Evolutionary conservation across 2,329 filamentous ascomycete genomes (phyloP), one percentile per base, ranked within the genome.

Genomic region (Cordyceps cateniannulata): DNA sequence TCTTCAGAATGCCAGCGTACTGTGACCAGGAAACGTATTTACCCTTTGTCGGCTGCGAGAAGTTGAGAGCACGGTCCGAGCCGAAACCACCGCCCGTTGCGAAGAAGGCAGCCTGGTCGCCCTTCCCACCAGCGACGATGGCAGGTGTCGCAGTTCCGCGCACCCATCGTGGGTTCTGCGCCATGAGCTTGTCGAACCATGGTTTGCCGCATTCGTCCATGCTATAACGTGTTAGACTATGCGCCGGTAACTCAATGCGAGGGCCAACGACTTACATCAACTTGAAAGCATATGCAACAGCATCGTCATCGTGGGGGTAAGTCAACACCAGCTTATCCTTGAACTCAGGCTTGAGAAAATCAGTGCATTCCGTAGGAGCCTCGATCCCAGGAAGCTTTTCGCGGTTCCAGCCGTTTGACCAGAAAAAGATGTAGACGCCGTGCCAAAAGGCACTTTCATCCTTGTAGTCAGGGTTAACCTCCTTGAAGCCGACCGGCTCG

Each of bases 221-320:
- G 18, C 73, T 76, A 18, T 3, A 25, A 38, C 1, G 20, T 40
- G 14, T 52, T 40, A 52, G 14, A 40, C 2, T 9, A 5, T 12
- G 3, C 9, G n/a, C 14, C 12, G 20, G 3, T 8, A 16, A 24
- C n/a, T 16, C 22, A 40, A 40, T 24, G 12, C 20, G 2, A 16
- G 8, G 16, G 8, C n/a, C n/a, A n/a, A n/a, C n/a, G 20, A 66
- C 75, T 72, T 67, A 77, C 76, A 83, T 76, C 1, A 81, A 69
- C 45, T 81, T 72, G 47, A 80, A 82, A 3, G 77, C 76, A 47
- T 73, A 83, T 0, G 81, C 70, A 2, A 84, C 76, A 0, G 82
- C 81, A 59, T 85, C 82, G 47, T 85, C 82, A 45, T 84, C 82
- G 62, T 84, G 82, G 10, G 82, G 82, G 60, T 84, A 84, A 0